Percentiles rank a stretch among this genome's conserved stretches.
Conservation (phyloP, 2,329 filamentous ascomycete species). For the Colletotrichum coccodes region DNA sequence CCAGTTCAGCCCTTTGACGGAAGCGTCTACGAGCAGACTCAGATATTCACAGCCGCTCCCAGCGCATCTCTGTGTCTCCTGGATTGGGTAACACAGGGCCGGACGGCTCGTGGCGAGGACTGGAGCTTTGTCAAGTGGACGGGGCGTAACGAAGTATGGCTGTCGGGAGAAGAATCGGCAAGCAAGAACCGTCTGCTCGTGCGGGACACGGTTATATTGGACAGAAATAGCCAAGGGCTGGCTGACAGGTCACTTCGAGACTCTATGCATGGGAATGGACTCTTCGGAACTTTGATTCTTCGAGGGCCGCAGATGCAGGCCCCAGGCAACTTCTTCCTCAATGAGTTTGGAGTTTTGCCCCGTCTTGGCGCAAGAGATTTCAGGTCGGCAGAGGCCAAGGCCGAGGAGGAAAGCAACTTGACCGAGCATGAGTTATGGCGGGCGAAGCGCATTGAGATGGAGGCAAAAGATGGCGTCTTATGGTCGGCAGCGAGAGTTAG, state of each 20-base stretch:
- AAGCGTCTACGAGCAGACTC: conserved; percentile 85
- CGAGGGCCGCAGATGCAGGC: conserved; percentile 75
- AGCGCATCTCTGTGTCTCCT: conserved; percentile 78
- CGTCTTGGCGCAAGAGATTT: conserved; percentile 87
- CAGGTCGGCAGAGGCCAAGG: conserved; percentile 62
- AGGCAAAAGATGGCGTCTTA: conserved; percentile 70
- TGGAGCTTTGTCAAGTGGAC: conserved; percentile 86
- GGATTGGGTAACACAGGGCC: conserved; percentile 94
- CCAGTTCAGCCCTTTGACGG: conserved; percentile 90
- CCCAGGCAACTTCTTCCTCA: conserved; percentile 79
- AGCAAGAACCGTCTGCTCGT: conserved; percentile 72
- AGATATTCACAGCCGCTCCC: conserved; percentile 75
- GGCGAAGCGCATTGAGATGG: conserved; percentile 62
- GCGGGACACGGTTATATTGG: conserved; percentile 85
- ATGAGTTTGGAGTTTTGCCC: conserved; percentile 81
- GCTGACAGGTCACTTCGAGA: conserved; percentile 55
- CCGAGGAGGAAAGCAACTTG: conserved; percentile 44
- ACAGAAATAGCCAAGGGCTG: conserved; percentile 56
- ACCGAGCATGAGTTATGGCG: conserved; percentile 65
- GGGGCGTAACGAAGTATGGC: conserved; percentile 90
- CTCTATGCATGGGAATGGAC: conserved; percentile 78
- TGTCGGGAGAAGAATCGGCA: conserved; percentile 43
- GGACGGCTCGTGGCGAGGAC: conserved; percentile 84
- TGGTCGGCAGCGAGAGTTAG: conserved; percentile 87
- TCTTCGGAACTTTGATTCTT: conserved; percentile 88